Evolutionary conservation across 139 green algal species (phyloP).

Genomic region (Volvox africanus): DNA sequence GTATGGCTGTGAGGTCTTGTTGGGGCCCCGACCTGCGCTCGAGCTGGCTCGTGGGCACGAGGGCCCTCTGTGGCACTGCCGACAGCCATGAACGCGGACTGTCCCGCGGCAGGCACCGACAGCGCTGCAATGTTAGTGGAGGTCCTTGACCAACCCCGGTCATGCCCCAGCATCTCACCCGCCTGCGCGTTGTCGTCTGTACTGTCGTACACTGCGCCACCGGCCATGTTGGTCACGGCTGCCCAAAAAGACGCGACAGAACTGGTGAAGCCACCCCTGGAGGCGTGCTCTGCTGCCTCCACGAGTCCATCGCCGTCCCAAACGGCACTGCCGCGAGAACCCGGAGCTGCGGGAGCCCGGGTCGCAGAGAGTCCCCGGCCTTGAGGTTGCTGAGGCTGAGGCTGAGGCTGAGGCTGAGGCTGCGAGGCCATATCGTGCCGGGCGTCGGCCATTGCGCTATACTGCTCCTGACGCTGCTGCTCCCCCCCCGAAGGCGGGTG

Average conservation of each 20-base stretch:
- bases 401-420: not conserved
- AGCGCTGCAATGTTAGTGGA: not conserved
- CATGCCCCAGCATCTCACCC: not conserved
- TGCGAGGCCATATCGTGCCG: no score
- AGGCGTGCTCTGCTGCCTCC: not conserved
- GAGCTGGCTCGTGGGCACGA: no score
- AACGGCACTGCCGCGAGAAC: not conserved
- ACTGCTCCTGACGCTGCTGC: no score
- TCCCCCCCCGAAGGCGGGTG: no score
- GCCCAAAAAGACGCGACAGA: slow-evolving; percentile 26
- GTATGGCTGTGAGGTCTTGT: not conserved
- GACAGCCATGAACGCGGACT: no score
- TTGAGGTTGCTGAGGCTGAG: not conserved
- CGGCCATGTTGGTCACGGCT: not conserved
- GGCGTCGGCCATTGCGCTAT: no score
- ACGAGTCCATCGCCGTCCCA: not conserved
- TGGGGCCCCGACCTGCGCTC: no score
- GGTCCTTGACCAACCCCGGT: not conserved
- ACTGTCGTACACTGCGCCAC: slow-evolving; percentile 12
- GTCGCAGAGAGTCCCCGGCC: not conserved
- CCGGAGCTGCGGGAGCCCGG: not conserved
- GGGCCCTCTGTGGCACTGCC: no score
- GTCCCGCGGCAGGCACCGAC: not conserved
- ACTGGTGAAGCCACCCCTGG: not conserved
- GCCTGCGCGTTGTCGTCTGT: slow-evolving; percentile 17